Evolutionary conservation across 768 basidiomycete genomes (phyloP).

Genomic region (Suillus brevipes): DNA sequence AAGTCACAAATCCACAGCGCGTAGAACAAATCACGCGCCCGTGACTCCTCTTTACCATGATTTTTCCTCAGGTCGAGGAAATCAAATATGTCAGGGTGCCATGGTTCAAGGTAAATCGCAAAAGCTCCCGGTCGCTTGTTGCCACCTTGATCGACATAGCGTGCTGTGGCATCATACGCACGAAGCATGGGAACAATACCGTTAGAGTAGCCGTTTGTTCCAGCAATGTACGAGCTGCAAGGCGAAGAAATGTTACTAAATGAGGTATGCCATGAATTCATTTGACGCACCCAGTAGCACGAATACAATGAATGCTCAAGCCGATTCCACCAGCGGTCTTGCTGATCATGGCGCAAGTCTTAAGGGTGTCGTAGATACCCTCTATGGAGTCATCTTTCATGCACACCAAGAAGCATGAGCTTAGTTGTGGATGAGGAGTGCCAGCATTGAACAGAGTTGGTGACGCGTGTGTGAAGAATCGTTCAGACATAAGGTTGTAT

Average conservation of each 20-base stretch:
- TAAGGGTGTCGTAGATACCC: conserved; percentile 98
- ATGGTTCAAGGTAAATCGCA: conserved; percentile 97
- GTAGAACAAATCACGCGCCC: conserved; percentile 96
- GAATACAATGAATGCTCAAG: conserved; percentile 92
- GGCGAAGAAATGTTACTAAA: not conserved
- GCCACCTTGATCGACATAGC: conserved; percentile 98
- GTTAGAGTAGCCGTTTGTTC: conserved; percentile 98
- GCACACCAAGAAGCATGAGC: conserved; percentile 95
- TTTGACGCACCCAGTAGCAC: conserved; percentile 81
- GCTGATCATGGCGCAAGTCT: conserved; percentile 98
- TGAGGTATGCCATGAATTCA: not conserved
- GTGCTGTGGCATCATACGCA: conserved; percentile 95
- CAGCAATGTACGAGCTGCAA: conserved; percentile 92
- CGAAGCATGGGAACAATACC: conserved; percentile 99
- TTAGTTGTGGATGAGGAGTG: conserved; percentile 91
- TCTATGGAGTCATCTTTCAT: conserved; percentile 99
- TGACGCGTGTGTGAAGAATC: conserved; percentile 97
- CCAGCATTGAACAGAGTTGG: conserved; percentile 99
- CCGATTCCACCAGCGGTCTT: conserved; percentile 99
- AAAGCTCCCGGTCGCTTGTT: conserved; percentile 99
- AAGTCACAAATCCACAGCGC: conserved; percentile 98
- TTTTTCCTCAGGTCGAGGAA: conserved; percentile 98
- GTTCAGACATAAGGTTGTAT: conserved; percentile 95
- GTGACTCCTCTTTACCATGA: conserved; percentile 96
- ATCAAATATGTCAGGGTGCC: conserved; percentile 97